These are phyloP conservation scores for Lepidopterella palustris DNA, from an alignment of 495 filamentous ascomycete species.

Conservation along the genomic window DNA sequence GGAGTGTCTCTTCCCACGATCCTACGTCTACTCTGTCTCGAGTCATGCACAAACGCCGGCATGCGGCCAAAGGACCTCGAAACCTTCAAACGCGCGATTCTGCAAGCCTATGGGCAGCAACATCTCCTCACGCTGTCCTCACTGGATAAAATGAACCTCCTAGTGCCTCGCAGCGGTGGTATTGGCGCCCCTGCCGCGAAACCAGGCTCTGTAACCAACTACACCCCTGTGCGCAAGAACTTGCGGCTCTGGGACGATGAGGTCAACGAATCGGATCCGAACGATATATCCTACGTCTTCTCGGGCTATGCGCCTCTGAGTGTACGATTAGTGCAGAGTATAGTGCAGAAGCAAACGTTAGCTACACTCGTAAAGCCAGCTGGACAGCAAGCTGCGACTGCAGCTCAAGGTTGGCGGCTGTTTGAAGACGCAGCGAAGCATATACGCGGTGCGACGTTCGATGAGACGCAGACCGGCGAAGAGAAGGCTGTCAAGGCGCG, in stretches of 20 bases:
- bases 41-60: slow-evolving; percentile 83
- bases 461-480: slow-evolving; percentile 86
- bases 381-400: slow-evolving; percentile 42
- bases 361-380: slow-evolving; percentile 50
- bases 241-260: slow-evolving; percentile 91
- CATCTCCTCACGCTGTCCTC: slow-evolving; percentile 84
- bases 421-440: slow-evolving; percentile 87
- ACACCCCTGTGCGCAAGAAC: slow-evolving; percentile 74
- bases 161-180: slow-evolving; percentile 59
- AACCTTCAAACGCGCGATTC: slow-evolving; percentile 74
- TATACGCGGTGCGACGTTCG: slow-evolving; percentile 79
- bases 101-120: slow-evolving; percentile 92
- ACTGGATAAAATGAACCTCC: slow-evolving; percentile 77
- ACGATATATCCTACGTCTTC: slow-evolving; percentile 95
- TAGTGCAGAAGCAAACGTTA: slow-evolving; percentile 83
- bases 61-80: slow-evolving; percentile 84
- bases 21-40: slow-evolving; percentile 80
- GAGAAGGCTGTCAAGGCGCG: slow-evolving; percentile 89
- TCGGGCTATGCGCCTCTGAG: slow-evolving; percentile 93
- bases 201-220: slow-evolving; percentile 70
- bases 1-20: slow-evolving; percentile 70
- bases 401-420: slow-evolving; percentile 72
- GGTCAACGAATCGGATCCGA: slow-evolving; percentile 92
- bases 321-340: slow-evolving; percentile 87
- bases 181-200: slow-evolving; percentile 33